phyloP scores from a whole-genome alignment of 1,284 basidiomycete genomes.

The Coriolopsis trogii region DNA sequence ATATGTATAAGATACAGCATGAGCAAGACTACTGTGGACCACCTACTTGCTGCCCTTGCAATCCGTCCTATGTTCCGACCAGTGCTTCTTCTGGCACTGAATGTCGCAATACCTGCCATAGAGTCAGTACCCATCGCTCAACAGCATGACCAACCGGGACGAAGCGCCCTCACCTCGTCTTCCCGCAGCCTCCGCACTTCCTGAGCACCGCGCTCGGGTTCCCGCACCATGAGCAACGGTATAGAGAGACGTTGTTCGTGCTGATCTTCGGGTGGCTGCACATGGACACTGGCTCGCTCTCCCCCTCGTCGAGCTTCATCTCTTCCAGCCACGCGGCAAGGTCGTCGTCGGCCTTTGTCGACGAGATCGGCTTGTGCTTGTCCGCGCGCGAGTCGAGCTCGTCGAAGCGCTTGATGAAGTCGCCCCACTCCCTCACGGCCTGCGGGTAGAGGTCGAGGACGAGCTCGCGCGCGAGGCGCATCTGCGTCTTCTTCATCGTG shows the following conservation, averaged over 20 bases:
- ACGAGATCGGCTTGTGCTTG: constrained; percentile 27
- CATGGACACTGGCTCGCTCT: constrained; percentile 24
- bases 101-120: constrained; percentile 50
- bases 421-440: constrained; percentile 48
- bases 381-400: constrained; percentile 26
- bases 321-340: constrained; percentile 59
- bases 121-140: background rate
- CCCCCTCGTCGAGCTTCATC: constrained; percentile 45
- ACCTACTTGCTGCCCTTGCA: constrained; percentile 33
- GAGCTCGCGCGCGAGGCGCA: constrained; percentile 50
- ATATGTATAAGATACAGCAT: too few relatives aligned
- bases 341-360: constrained; percentile 51
- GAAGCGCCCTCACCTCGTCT: constrained; percentile 41
- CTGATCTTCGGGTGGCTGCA: constrained; percentile 45
- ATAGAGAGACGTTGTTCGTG: constrained; percentile 47
- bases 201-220: constrained; percentile 58
- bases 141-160: background rate
- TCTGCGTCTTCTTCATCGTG: constrained; percentile 47
- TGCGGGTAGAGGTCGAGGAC: constrained; percentile 46
- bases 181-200: constrained; percentile 33
- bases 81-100: constrained; percentile 53
- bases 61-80: constrained; percentile 37
- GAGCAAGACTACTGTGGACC: too few relatives aligned
- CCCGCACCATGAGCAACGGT: constrained; percentile 59
- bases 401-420: constrained; percentile 43